Base-by-base conservation (phyloP, 2,329 filamentous ascomycete species). In the Ascochyta fabae region DNA sequence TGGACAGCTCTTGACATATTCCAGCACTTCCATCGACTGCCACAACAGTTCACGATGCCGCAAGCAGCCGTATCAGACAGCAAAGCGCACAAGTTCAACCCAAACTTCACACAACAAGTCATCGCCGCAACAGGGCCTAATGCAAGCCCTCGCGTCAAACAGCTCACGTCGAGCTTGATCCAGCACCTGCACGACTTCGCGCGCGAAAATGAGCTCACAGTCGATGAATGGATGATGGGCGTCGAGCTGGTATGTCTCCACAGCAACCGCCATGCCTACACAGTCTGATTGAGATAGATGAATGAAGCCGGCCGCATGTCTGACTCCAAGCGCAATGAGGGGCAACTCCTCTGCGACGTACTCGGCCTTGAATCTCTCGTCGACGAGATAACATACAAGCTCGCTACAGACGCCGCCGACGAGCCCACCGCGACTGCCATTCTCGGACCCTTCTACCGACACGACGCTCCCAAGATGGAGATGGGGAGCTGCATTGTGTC, bases 371-470 rank as follows among this genome's bases (percentile, higher is more conserved):
- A 87, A 68, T 82, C 82, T 2, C 73, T 81, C 45, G 89, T 93
- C 42, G 91, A 94, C 73, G 90, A 94, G 72, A 94, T 95, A 69
- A 91, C 89, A 51, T 89, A 87, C 77, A 87, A 86, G 58, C 79
- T 84, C 46, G 82, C 83, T 27, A 82, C 83, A 45, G 81, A 83
- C 35, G 80, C 80, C 0, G 57, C 54, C 22, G 75, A 78, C 51
- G 70, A 73, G 23, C 81, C 86, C 10, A 95, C 91, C 5, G 85
- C 90, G 2, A 90, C 89, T 4, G 87, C 91, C 36, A 92, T 96
- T 62, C 83, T 96, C 0, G 92, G 92, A 0, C 92, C 92, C 1
- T 96, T 96, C 78, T 96, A 90, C 85, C 84, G 90, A 6, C 82
- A 86, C 39, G 83, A 92, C 64, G 86, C 91, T 0, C 91, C 91